Evolutionary conservation across 164 flowering plant genomes (phyloP).

Genomic region (Macadamia tetraphylla): DNA sequence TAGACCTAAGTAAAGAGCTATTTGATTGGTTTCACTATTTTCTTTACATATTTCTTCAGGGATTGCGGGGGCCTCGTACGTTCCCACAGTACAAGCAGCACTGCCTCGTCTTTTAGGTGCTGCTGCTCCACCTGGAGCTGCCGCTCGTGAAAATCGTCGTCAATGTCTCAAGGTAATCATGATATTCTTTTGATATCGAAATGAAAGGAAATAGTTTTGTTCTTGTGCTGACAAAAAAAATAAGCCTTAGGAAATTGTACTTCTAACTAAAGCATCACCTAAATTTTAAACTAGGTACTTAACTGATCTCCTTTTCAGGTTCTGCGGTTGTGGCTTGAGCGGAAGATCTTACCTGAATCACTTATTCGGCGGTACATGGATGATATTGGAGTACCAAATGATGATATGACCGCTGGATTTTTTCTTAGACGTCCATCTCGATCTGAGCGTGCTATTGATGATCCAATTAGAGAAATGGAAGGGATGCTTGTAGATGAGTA

Average conservation of each 20-base stretch:
- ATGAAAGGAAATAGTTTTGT: too few relatives aligned
- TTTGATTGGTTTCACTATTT: not conserved
- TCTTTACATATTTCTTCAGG: conserved; percentile 35
- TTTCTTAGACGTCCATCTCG: conserved; percentile 80
- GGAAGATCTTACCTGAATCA: conserved; percentile 87
- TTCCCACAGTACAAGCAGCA: conserved; percentile 89
- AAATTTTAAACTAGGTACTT: too few relatives aligned
- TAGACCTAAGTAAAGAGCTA: not conserved
- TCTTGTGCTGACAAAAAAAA: not conserved
- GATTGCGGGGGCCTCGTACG: conserved; percentile 88
- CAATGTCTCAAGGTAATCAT: conserved; percentile 79
- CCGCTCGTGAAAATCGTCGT: conserved; percentile 94
- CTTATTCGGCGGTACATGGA: conserved; percentile 75
- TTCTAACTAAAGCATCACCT: not conserved
- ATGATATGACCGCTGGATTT: conserved; percentile 49
- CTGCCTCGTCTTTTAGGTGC: conserved; percentile 90
- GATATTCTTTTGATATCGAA: too few relatives aligned
- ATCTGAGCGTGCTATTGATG: conserved; percentile 89
- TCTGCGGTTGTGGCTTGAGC: conserved; percentile 89
- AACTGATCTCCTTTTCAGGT: conserved; percentile 39
- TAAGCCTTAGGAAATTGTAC: not conserved
- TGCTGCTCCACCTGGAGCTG: conserved; percentile 86
- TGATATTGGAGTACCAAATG: conserved; percentile 76
- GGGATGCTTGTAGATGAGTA: conserved; percentile 98
- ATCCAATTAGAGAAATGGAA: conserved; percentile 98